Conservation (phyloP, 2,329 filamentous ascomycete genomes). For the Colletotrichum echinochloae region DNA sequence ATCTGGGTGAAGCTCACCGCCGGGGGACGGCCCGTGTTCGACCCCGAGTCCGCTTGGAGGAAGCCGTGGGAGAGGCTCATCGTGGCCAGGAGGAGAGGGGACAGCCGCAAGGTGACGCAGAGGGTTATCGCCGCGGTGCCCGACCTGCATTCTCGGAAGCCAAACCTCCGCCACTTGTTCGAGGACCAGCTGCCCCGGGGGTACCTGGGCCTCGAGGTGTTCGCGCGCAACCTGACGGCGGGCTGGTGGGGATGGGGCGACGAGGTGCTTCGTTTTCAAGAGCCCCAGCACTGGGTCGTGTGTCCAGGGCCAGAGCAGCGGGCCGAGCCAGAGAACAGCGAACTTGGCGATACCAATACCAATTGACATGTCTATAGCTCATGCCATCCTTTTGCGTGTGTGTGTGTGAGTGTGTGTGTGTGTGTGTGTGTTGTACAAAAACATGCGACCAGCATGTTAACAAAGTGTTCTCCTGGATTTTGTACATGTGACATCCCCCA, state of each 20-base stretch:
- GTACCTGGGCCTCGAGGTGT: conserved; percentile 77
- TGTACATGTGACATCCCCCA: conserved; percentile 20
- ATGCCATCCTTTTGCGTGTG: conserved; percentile 44
- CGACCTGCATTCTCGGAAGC: conserved; percentile 84
- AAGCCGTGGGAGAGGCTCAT: conserved; percentile 83
- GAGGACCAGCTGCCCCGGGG: conserved; percentile 62
- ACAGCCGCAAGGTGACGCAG: conserved; percentile 47
- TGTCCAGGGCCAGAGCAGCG: neutral
- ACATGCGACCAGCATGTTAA: conserved; percentile 33
- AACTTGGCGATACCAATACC: conserved; percentile 27
- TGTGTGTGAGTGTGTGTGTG: no score
- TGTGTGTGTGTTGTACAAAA: conserved; percentile 42
- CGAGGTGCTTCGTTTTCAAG: conserved; percentile 78
- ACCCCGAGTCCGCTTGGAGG: conserved; percentile 71
- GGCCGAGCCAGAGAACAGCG: neutral
- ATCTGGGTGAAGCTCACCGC: conserved; percentile 81
- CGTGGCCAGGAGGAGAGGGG: conserved; percentile 63
- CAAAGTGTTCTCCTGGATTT: conserved; percentile 21
- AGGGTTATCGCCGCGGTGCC: conserved; percentile 77
- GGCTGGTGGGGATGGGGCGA: conserved; percentile 87
- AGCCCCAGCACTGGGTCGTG: conserved; percentile 61
- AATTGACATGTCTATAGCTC: conserved; percentile 34
- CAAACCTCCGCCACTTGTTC: conserved; percentile 73
- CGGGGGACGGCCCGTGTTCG: conserved; percentile 72
- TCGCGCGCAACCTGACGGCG: conserved; percentile 78